Conservation (phyloP, 345 rosid species). For the Gossypioides kirkii region DNA sequence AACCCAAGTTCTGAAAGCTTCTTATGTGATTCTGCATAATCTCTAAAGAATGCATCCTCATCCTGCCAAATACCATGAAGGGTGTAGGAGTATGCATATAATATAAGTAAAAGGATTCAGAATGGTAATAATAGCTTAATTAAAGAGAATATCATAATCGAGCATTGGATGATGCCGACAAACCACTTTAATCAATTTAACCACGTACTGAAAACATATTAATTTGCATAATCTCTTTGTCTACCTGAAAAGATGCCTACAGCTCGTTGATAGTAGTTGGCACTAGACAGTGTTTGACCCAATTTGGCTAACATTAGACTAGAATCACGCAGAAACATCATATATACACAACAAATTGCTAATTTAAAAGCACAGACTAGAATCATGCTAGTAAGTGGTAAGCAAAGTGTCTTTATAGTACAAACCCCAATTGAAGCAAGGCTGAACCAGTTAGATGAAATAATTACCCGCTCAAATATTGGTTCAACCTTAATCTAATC, state of each 20-base stretch:
- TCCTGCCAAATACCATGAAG: constrained; percentile 43
- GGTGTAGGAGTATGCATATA: not conserved
- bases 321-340: not conserved
- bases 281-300: constrained; percentile 8
- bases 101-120: not conserved
- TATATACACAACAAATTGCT: not conserved
- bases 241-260: not conserved
- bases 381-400: constrained; percentile 4
- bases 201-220: not conserved
- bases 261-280: not conserved
- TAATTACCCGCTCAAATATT: not conserved
- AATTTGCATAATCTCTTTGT: constrained; percentile 3
- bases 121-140: not conserved
- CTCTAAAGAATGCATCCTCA: constrained; percentile 77
- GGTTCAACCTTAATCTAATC: constrained; percentile 11
- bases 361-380: not conserved
- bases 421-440: not conserved
- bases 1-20: constrained; percentile 91
- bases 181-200: constrained; percentile 11
- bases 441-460: constrained; percentile 1
- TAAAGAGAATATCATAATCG: not conserved
- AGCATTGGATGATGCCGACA: not conserved
- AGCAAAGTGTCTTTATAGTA: constrained; percentile 10
- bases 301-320: not conserved
- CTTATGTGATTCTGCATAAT: constrained; percentile 73